Evolutionary conservation across 441 rosid species (phyloP), one percentile per base, ranked within the genome.

Genomic region (Gossypium gossypioides): DNA sequence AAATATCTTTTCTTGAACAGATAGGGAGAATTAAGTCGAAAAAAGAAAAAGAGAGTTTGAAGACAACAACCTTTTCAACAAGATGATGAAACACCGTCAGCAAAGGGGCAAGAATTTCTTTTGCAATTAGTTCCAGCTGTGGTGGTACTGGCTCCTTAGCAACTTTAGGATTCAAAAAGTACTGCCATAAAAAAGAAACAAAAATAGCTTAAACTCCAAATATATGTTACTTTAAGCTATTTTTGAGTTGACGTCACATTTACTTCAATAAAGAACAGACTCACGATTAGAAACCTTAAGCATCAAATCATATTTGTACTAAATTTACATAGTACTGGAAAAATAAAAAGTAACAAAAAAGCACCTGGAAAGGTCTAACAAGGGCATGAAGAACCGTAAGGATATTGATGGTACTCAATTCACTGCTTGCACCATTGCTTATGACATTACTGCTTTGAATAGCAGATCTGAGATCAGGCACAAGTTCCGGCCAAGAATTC

Each of bases 311-410:
- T 48, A 15, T 27, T 50, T 27, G 15, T 32, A 27, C 51, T 16
- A 29, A 60, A 1, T 29, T 60, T 60, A n/a, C 44, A 50, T 24
- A 6, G 58, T 15, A 8, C 2, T 50, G 22, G 42, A 62, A 61
- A 62, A 24, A 73, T 37, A 7, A 37, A 37, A 37, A 9, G 56
- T 66, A 60, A 72, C 12, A 74, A 60, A 71, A 57, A 22, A 34
- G 68, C 74, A 92, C 97, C 94, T 92, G 94, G 78, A 92, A 92
- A 81, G 96, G 96, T 76, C 86, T 87, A 54, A 90, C 67, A 54
- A 86, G 84, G 7, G 91, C 81, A 16, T 82, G 92, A 66, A 92
- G 89, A 63, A 84, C 80, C 67, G 82, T 75, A 74, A 92, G 83
- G 24, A 86, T 79, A 64, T 90, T 92, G 69, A 87, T 76, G 66